phyloP scores from a whole-genome alignment of 176 grass and related monocot species.

The Oryza rufipogon region DNA sequence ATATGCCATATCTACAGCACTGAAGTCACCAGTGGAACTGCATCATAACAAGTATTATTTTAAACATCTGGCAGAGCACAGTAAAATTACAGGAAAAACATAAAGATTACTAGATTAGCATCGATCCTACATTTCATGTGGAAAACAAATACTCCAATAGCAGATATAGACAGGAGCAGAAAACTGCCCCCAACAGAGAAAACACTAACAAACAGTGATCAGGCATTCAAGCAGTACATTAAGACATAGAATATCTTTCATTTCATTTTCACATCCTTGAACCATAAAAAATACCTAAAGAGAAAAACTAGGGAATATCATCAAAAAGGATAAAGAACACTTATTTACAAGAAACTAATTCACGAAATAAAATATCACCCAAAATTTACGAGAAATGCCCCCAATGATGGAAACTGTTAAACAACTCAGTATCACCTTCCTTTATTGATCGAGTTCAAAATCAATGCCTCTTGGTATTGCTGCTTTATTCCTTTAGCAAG shows the following conservation, averaged over 20 bases:
- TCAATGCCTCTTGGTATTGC: conserved; percentile 88
- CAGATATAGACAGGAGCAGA: background rate
- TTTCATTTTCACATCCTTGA: conserved; percentile 15
- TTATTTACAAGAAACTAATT: background rate
- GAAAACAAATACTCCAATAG: conserved; percentile 25
- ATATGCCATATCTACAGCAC: conserved; percentile 63
- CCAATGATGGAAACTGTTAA: conserved; percentile 10
- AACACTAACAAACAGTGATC: background rate
- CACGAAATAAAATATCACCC: background rate
- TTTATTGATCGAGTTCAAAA: conserved; percentile 73
- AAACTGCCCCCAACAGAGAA: background rate
- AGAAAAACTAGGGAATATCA: background rate
- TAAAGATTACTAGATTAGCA: background rate
- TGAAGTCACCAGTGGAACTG: conserved; percentile 67
- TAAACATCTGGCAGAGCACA: conserved; percentile 4
- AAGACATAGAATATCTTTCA: conserved; percentile 19
- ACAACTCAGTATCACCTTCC: conserved; percentile 51
- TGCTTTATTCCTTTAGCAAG: conserved; percentile 93
- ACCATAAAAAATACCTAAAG: conserved; percentile 18
- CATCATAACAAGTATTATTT: conserved; percentile 19
- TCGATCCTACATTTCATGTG: conserved; percentile 2
- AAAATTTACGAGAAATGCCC: conserved; percentile 15
- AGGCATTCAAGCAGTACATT: background rate
- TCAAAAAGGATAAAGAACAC: background rate
- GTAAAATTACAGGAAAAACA: conserved; percentile 28